Percentiles rank a stretch among this genome's conserved stretches.
These are phyloP conservation scores for Peronosclerospora sorghi DNA, from an alignment of 352 stramenopile genomes.

Conservation along the genomic window DNA sequence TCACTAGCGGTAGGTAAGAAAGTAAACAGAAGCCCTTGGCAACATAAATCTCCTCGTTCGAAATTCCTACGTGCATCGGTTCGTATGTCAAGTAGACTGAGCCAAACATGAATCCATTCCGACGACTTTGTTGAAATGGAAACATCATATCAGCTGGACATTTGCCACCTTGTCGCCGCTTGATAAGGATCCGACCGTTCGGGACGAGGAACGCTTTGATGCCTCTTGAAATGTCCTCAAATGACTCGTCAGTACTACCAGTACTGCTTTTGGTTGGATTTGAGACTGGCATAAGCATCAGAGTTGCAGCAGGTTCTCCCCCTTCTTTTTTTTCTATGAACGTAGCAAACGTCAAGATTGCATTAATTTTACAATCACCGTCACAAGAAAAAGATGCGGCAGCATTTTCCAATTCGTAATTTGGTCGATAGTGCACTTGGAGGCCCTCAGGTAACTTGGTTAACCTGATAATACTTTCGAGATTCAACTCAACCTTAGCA, in stretches of 20 bases:
- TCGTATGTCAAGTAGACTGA: slow-evolving; percentile 75
- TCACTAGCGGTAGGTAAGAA: slow-evolving; percentile 51
- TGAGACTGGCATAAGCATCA: slow-evolving; percentile 48
- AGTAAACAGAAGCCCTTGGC: slow-evolving; percentile 63
- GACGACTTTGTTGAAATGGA: slow-evolving; percentile 66
- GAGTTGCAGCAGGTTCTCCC: slow-evolving; percentile 24
- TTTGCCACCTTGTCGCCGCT: slow-evolving; percentile 15
- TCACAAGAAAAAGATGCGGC: slow-evolving; percentile 18
- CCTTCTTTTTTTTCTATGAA: slow-evolving; percentile 42
- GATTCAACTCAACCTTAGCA: slow-evolving; percentile 51
- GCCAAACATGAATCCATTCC: slow-evolving; percentile 60
- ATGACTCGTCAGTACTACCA: slow-evolving; percentile 16
- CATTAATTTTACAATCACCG: slow-evolving; percentile 30
- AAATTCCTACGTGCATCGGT: slow-evolving; percentile 27
- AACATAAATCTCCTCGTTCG: slow-evolving; percentile 37
- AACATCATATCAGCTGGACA: slow-evolving; percentile 54
- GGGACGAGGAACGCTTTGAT: slow-evolving; percentile 69
- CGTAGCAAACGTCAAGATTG: slow-evolving; percentile 60
- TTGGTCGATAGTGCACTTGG: slow-evolving; percentile 72
- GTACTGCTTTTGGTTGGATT: slow-evolving; percentile 17
- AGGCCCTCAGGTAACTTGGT: slow-evolving; percentile 69
- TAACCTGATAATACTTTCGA: slow-evolving; percentile 78
- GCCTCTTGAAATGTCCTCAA: slow-evolving; percentile 43
- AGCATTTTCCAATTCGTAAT: slow-evolving; percentile 41
- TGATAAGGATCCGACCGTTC: slow-evolving; percentile 44